These are phyloP conservation scores for Penicillium sp. DNA, from an alignment of 2,329 filamentous ascomycete genomes.

Conservation along the genomic window DNA sequence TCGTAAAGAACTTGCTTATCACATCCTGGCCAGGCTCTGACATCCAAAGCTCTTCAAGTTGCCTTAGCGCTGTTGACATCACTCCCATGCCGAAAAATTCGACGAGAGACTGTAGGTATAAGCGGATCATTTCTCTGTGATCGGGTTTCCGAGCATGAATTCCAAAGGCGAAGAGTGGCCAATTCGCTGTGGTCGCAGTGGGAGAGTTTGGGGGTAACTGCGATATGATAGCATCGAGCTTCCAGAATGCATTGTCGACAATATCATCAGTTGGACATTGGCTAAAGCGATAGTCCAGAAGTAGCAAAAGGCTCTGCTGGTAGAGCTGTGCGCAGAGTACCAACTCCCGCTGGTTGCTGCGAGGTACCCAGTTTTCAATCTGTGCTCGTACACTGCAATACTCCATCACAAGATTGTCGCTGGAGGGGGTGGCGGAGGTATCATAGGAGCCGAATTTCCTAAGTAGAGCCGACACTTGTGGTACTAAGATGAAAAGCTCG, in stretches of 20 bases:
- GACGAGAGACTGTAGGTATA: slow-evolving; percentile 10
- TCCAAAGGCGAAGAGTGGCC: slow-evolving; percentile 18
- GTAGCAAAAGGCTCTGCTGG: slow-evolving; percentile 13
- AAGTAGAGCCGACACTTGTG: slow-evolving; percentile 10
- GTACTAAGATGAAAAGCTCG: slow-evolving; percentile 12
- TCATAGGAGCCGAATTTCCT: slow-evolving; percentile 1
- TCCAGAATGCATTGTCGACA: slow-evolving; percentile 9
- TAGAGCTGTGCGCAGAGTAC: slow-evolving; percentile 16
- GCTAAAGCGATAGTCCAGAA: slow-evolving; percentile 12
- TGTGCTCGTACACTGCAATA: slow-evolving; percentile 7
- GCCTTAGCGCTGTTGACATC: slow-evolving; percentile 14
- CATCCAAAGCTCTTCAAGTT: slow-evolving; percentile 14
- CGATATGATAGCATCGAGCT: slow-evolving; percentile 7
- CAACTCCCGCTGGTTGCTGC: slow-evolving; percentile 9
- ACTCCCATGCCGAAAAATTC: slow-evolving; percentile 17
- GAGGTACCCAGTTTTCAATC: slow-evolving; percentile 9
- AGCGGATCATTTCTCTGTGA: slow-evolving; percentile 7
- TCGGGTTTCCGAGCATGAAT: slow-evolving; percentile 5
- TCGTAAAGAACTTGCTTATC: slow-evolving; percentile 13
- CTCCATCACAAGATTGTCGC: neutral
- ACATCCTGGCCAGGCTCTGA: slow-evolving; percentile 2
- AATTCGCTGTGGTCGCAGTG: slow-evolving; percentile 15
- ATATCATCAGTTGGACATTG: neutral
- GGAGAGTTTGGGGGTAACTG: slow-evolving; percentile 13
- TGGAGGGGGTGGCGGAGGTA: neutral